Base-by-base conservation (phyloP, 495 filamentous ascomycete genomes). In the Rhizodiscina lignyota region DNA sequence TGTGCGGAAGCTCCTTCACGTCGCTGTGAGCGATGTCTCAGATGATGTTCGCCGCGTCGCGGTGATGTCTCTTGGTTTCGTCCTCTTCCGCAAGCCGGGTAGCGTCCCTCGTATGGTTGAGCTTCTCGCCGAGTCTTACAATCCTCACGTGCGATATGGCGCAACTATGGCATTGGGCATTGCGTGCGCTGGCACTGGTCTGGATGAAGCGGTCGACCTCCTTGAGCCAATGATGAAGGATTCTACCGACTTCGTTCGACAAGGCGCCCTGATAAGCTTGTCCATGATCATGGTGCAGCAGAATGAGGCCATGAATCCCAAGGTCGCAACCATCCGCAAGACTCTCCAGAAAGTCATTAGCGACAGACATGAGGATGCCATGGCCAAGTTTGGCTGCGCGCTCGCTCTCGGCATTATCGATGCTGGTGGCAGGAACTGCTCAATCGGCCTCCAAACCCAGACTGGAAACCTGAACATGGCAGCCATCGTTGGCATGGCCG, bases 181-280 rank as follows among this genome's bases (percentile, higher is more conserved):
- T 46, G 89, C 91, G 23, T 96, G 91, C 46, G 91, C 91, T 18
- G 91, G 91, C 21, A 99, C 91, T 26, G 91, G 91, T 16, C 61
- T 96, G 18, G 87, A 96, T 42, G 91, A 96, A 58, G 91, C 91
- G 2, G 91, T 94, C 43, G 91, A 96, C 44, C 67, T 99, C 20
- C 67, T 99, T 5, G 91, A 99, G 59, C 91, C 91, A 18, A 96
- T 99, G 91, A 84, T 94, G 57, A 99, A 99, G 64, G 91, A 99
- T 51, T 89, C 91, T 12, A 89, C 83, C 34, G 91, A 99, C 62
- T 99, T 99, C 50, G 91, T 99, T 20, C 74, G 91, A 40, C 91
- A 99, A 53, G 91, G 91, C 45, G 89, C 91, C n/a, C 60, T 96
- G 37, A 94, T 99, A 45, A 66, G 85, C 1, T 66, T 94, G 28